These are phyloP conservation scores for Diaporthe batatas DNA, from an alignment of 2,329 filamentous ascomycete genomes.

Conservation along the genomic window DNA sequence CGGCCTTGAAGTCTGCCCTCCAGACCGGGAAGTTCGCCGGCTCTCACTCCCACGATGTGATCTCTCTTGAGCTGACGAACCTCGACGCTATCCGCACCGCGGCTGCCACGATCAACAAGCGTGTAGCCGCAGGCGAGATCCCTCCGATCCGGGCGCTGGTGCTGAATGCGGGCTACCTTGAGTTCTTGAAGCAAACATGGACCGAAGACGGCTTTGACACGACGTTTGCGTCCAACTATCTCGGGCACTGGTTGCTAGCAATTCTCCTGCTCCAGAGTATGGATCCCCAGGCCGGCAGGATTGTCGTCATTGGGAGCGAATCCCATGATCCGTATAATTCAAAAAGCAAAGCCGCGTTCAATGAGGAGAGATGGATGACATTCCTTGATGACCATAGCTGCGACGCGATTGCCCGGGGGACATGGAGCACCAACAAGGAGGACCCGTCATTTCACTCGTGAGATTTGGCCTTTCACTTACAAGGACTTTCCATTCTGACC, in stretches of 20 bases:
- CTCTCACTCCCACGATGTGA: slow-evolving; percentile 50
- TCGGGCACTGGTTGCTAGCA: slow-evolving; percentile 47
- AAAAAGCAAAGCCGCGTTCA: slow-evolving; percentile 24
- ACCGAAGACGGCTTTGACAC: slow-evolving; percentile 43
- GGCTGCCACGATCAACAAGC: slow-evolving; percentile 49
- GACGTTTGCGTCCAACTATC: slow-evolving; percentile 46
- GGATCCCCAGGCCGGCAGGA: slow-evolving; percentile 42
- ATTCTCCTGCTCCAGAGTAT: slow-evolving; percentile 47
- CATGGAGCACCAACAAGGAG: slow-evolving; percentile 46
- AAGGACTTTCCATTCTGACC: no score
- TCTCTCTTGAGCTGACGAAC: slow-evolving; percentile 51
- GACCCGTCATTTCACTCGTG: slow-evolving; percentile 39
- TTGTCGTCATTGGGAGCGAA: slow-evolving; percentile 45
- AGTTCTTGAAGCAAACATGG: slow-evolving; percentile 45
- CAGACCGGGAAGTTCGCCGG: no score
- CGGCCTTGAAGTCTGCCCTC: no score
- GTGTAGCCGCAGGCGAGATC: slow-evolving; percentile 50
- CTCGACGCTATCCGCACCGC: slow-evolving; percentile 48
- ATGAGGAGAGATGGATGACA: background rate
- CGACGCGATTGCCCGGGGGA: slow-evolving; percentile 47
- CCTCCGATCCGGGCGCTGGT: slow-evolving; percentile 56
- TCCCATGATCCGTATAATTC: slow-evolving; percentile 35
- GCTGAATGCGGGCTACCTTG: slow-evolving; percentile 50
- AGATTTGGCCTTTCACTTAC: no score
- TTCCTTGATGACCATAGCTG: slow-evolving; percentile 45